These are phyloP conservation scores for Cryptosporidium tyzzeri DNA, from an alignment of 169 alveolate genomes.

Conservation along the genomic window DNA sequence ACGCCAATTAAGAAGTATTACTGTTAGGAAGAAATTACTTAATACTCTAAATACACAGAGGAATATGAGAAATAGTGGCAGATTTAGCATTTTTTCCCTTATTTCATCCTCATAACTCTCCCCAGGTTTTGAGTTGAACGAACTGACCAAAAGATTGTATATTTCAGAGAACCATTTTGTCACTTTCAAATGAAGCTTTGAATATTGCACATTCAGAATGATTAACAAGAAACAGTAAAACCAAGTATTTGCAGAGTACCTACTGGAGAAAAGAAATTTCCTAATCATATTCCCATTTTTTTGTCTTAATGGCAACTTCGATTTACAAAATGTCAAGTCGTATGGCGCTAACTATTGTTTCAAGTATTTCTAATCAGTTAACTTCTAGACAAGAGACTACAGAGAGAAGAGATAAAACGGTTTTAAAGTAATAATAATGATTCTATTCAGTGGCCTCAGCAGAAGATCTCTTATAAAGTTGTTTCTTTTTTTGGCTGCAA, in stretches of 20 bases:
- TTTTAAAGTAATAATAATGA: background rate
- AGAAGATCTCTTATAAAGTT: background rate
- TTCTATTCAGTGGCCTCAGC: background rate
- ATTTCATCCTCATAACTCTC: background rate
- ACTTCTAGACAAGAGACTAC: background rate
- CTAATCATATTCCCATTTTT: background rate
- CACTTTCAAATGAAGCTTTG: conserved; percentile 11
- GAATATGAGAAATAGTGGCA: conserved; percentile 22
- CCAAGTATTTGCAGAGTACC: conserved; percentile 12
- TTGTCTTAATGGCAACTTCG: background rate
- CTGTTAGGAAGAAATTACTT: background rate
- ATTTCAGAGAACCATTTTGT: conserved; percentile 52
- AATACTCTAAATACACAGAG: conserved; percentile 18
- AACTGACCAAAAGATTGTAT: conserved; percentile 28
- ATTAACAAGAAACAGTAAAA: background rate
- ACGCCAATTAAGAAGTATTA: conserved; percentile 28
- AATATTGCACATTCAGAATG: conserved; percentile 10
- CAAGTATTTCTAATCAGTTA: background rate
- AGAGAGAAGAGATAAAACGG: background rate
- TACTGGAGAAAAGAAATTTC: background rate
- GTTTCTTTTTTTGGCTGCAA: background rate
- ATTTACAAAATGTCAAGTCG: background rate
- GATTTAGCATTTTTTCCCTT: background rate
- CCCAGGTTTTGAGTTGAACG: conserved; percentile 22
- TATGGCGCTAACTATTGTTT: background rate